phyloP scores from a whole-genome alignment of 2,329 filamentous ascomycete species.

The Penicillium nordicum region DNA sequence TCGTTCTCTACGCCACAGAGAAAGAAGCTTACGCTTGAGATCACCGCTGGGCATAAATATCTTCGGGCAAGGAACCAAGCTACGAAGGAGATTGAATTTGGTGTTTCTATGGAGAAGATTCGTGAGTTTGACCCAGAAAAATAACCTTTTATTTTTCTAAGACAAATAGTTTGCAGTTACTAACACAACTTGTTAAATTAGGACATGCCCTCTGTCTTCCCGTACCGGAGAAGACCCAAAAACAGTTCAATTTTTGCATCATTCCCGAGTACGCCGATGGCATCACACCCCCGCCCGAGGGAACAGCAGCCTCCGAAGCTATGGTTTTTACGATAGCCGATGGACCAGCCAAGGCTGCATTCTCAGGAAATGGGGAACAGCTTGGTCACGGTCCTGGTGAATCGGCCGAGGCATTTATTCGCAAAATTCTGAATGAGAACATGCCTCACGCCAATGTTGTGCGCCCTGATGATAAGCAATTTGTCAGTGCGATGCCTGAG shows the following conservation, averaged over 20 bases:
- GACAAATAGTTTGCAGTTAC: background rate
- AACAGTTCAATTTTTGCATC: constrained; percentile 61
- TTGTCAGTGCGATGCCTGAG: constrained; percentile 58
- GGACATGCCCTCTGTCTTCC: constrained; percentile 60
- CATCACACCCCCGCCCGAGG: constrained; percentile 45
- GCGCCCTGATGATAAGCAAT: constrained; percentile 55
- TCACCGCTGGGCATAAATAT: constrained; percentile 45
- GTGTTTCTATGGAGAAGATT: constrained; percentile 49
- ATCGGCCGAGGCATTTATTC: constrained; percentile 45
- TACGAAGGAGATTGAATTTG: constrained; percentile 53
- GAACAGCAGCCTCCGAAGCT: constrained; percentile 47
- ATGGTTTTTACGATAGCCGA: constrained; percentile 61
- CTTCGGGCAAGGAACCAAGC: constrained; percentile 51
- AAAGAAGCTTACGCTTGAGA: constrained; percentile 61
- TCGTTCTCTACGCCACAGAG: constrained; percentile 61
- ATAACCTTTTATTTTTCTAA: background rate
- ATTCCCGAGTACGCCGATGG: constrained; percentile 53
- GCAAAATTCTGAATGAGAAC: constrained; percentile 48
- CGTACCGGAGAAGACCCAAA: constrained; percentile 62
- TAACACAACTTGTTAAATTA: constrained; percentile 17
- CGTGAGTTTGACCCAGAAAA: constrained; percentile 34
- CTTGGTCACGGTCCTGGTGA: constrained; percentile 45
- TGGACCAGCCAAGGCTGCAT: constrained; percentile 47
- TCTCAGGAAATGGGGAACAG: constrained; percentile 42
- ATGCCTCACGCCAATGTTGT: constrained; percentile 48